phyloP scores from a whole-genome alignment of 805 yeast genomes.

The Yarrowia yakushimensis region DNA sequence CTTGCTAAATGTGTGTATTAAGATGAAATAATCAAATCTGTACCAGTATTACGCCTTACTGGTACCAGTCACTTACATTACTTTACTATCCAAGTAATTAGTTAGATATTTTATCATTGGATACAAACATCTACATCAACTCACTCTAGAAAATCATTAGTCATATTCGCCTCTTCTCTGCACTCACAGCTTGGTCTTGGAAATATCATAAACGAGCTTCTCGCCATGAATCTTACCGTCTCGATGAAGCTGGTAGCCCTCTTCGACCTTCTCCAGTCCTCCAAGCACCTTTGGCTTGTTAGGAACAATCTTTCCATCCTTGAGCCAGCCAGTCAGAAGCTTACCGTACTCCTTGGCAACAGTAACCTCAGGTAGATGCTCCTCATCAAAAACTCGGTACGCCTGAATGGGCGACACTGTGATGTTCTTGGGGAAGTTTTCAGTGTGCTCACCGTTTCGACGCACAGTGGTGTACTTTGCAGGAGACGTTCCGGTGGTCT shows the following conservation, averaged over 20 bases:
- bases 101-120: no score
- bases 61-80: no score
- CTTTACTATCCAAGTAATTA: no score
- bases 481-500: not conserved
- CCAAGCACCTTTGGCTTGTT: constrained; percentile 17
- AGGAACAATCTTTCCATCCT: constrained; percentile 11
- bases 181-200: constrained; percentile 1
- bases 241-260: constrained; percentile 18
- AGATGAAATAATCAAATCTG: no score
- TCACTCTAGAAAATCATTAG: not conserved
- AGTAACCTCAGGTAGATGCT: constrained; percentile 17
- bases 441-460: constrained; percentile 14
- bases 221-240: constrained; percentile 19
- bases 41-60: no score
- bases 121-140: no score
- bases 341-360: constrained; percentile 9
- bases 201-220: constrained; percentile 9
- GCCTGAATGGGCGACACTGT: constrained; percentile 15
- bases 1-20: no score
- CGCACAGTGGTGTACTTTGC: constrained; percentile 22
- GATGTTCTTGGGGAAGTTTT: constrained; percentile 4
- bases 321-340: constrained; percentile 1
- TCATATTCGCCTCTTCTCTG: not conserved
- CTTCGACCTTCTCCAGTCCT: constrained; percentile 7
- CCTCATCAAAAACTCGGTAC: constrained; percentile 13